These are phyloP conservation scores for Phytopythium helicoides DNA, from an alignment of 352 stramenopile species.

Conservation along the genomic window DNA sequence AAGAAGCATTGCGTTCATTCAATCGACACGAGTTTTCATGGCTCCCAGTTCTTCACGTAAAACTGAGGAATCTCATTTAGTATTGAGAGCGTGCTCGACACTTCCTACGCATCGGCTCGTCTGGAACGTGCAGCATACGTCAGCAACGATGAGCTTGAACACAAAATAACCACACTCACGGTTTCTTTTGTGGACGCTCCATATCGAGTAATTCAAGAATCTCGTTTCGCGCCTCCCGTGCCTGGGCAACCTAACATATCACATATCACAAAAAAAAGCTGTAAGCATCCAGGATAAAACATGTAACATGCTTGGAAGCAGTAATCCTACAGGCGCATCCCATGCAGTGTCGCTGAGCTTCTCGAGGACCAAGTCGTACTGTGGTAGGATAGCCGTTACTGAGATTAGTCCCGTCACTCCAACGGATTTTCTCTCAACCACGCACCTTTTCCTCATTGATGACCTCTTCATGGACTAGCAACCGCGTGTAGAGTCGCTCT, in stretches of 20 bases:
- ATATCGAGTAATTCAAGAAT: constrained; percentile 65
- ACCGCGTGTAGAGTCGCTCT: constrained; percentile 78
- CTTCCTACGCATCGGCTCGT: too few relatives aligned
- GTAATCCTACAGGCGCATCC: constrained; percentile 59
- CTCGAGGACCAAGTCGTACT: constrained; percentile 70
- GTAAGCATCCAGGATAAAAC: neutral
- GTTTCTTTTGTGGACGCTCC: constrained; percentile 54
- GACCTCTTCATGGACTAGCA: constrained; percentile 75
- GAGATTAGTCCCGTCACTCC: too few relatives aligned
- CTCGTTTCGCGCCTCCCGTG: constrained; percentile 52
- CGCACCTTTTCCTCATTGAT: constrained; percentile 60
- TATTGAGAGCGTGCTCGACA: too few relatives aligned
- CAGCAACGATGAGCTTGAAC: neutral
- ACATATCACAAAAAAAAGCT: constrained; percentile 6
- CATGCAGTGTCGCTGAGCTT: constrained; percentile 78
- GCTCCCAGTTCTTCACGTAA: too few relatives aligned
- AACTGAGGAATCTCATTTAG: too few relatives aligned
- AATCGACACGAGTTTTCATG: too few relatives aligned
- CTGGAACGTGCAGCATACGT: too few relatives aligned
- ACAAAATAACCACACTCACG: constrained; percentile 23
- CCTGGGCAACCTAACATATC: constrained; percentile 41
- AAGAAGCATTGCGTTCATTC: too few relatives aligned
- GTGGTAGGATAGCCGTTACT: neutral
- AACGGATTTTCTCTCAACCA: constrained; percentile 12
- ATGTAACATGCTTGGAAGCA: neutral